Base-by-base conservation (phyloP, 306 rosid genomes). In the Malus sylvestris region DNA sequence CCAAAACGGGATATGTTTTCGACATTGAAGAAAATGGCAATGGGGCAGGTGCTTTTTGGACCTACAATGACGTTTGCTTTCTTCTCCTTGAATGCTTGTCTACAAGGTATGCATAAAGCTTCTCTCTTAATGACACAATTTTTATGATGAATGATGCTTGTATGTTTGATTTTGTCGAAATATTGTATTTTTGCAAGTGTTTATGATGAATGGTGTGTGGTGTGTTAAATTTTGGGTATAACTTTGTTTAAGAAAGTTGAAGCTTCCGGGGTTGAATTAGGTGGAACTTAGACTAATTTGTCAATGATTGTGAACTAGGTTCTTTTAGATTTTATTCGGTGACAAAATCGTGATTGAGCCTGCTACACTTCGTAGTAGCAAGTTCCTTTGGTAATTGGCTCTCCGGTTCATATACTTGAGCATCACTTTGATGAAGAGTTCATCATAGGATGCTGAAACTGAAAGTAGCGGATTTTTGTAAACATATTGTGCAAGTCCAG, bases 31-130 rank as follows among this genome's bases (percentile, higher is more conserved):
- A 95, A 95, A 83, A 95, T 95, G 97, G 83, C 78, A 58, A 61
- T 95, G 93, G 97, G 97, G 67, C 97, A 95, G 87, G 12, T 83
- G 19, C 46, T 89, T 23, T 95, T 86, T 82, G 98, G 97, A 76
- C 97, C 98, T 83, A 32, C 81, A 69, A 88, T 95, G 96, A 92
- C 97, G 77, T 91, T 73, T 62, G 55, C 83, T 71, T 95, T 95
- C 88, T 95, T 95, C 83, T 92, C 97, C 79, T 38, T 59, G 46
- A 95, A 95, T 84, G 97, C 98, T 25, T 45, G 10, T 65, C 59
- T 92, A 82, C 95, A 95, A 82, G 97, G 98, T 95, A 83, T 75
- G 75, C 68, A 65, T 70, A 67, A 70, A 73, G 74, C 62, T 51
- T 52, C 64, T 63, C 22, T 63, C 74, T 25, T 45, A 38, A 5